A percentile compares a stretch with the other conserved stretches of the same genome.
These are phyloP conservation scores for Trichophyton mentagrophytes DNA, from an alignment of 2,329 filamentous ascomycete species.

Conservation along the genomic window DNA sequence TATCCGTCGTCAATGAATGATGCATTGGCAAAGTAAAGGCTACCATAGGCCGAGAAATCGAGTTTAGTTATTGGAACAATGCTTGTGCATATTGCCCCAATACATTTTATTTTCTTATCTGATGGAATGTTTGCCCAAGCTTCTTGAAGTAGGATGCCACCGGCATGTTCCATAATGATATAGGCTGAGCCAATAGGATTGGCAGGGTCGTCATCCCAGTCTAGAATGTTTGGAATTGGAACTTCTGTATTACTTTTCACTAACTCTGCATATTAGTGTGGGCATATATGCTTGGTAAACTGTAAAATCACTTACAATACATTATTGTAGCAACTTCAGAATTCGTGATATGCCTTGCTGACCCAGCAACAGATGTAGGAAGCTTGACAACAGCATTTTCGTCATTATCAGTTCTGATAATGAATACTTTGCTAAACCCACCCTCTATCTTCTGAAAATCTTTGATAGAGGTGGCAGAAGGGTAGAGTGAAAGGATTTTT, in stretches of 20 bases:
- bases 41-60: conserved; percentile 26
- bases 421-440: conserved; percentile 30
- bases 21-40: conserved; percentile 23
- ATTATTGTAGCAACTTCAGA: conserved; percentile 32
- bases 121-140: conserved; percentile 23
- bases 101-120: conserved; percentile 18
- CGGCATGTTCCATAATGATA: conserved; percentile 30
- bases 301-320: conserved; percentile 21
- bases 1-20: conserved; percentile 11
- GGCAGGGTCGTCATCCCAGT: conserved; percentile 29
- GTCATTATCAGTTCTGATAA: conserved; percentile 30
- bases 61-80: conserved; percentile 15
- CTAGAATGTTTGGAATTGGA: conserved; percentile 32
- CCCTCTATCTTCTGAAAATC: conserved; percentile 34
- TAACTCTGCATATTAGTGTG: conserved; percentile 9
- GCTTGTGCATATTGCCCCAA: conserved; percentile 9
- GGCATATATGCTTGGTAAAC: no score
- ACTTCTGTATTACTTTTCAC: conserved; percentile 28
- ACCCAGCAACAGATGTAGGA: conserved; percentile 26
- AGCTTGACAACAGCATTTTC: conserved; percentile 30
- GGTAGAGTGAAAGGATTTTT: conserved; percentile 26
- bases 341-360: conserved; percentile 10
- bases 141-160: conserved; percentile 22
- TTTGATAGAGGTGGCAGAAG: conserved; percentile 23
- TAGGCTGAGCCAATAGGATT: conserved; percentile 28